Evolutionary conservation across 2,329 filamentous ascomycete species (phyloP).

Genomic region (Fusarium sp.): DNA sequence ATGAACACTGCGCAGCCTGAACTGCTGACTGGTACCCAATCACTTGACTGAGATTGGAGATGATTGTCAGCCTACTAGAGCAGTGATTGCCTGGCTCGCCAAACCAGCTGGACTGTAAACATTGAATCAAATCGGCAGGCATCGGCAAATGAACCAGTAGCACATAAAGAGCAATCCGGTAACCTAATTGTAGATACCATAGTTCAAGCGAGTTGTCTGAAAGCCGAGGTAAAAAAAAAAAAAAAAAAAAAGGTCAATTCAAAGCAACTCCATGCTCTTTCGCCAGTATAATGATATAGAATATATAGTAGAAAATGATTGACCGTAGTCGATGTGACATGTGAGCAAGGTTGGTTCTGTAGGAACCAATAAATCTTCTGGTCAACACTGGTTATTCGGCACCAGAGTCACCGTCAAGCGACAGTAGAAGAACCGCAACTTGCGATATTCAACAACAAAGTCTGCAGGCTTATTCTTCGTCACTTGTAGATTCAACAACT

Average conservation of each 20-base stretch:
- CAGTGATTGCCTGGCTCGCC: conserved; percentile 21
- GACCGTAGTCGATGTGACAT: not conserved
- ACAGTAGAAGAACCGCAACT: not conserved
- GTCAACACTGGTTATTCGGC: not conserved
- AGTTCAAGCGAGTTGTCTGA: not conserved
- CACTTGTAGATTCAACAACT: conserved; percentile 56
- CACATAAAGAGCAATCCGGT: not conserved
- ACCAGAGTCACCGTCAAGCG: not conserved
- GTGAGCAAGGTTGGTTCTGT: conserved; percentile 3
- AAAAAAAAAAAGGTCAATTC: conserved; percentile 19
- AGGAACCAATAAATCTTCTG: not conserved
- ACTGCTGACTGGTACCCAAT: conserved; percentile 14
- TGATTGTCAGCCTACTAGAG: conserved; percentile 6
- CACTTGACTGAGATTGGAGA: conserved; percentile 22
- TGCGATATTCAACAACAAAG: not conserved
- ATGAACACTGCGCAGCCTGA: conserved; percentile 9
- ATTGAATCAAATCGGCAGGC: conserved; percentile 9
- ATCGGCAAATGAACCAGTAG: not conserved
- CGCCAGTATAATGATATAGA: conserved; percentile 1
- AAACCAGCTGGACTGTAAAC: not conserved
- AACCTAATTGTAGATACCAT: not conserved
- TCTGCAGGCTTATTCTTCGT: conserved; percentile 44
- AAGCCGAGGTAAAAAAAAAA: not conserved
- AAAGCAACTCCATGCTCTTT: conserved; percentile 28
- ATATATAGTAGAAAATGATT: conserved; percentile 7